Evolutionary conservation across 176 grass and related monocot species (phyloP).

Genomic region (Zoysia japonica): DNA sequence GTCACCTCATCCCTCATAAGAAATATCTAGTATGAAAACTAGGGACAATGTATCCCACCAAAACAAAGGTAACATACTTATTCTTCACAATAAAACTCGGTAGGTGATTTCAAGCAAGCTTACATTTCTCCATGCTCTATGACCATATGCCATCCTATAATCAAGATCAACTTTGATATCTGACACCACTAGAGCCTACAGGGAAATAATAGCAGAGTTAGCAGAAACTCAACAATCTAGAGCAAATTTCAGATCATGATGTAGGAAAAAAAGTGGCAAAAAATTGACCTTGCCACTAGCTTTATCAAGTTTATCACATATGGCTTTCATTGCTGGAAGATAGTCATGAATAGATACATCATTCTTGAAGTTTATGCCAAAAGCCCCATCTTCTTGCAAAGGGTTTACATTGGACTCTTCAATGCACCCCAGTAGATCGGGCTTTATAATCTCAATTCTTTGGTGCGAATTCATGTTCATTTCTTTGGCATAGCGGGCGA

Average conservation of each 20-base stretch:
- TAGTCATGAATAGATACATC: conserved; percentile 77
- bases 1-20: not conserved
- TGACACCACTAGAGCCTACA: conserved; percentile 83
- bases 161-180: conserved; percentile 86
- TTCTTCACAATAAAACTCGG: not conserved
- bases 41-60: not conserved
- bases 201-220: conserved; percentile 46
- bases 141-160: conserved; percentile 68
- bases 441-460: conserved; percentile 88
- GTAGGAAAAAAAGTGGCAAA: not conserved
- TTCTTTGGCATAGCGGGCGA: conserved; percentile 75
- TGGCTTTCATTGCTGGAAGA: conserved; percentile 91
- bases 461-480: conserved; percentile 89
- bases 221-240: conserved; percentile 12
- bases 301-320: conserved; percentile 94
- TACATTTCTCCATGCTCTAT: conserved; percentile 94
- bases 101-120: conserved; percentile 37
- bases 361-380: conserved; percentile 46
- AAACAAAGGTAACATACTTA: not conserved
- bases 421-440: conserved; percentile 49
- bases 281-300: conserved; percentile 72
- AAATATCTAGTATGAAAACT: not conserved
- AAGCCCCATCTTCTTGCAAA: conserved; percentile 51
- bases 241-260: conserved; percentile 19
- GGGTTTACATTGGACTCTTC: conserved; percentile 38